These are phyloP conservation scores for Solanum peruvianum DNA, from an alignment of 257 asterid genomes.

Conservation along the genomic window DNA sequence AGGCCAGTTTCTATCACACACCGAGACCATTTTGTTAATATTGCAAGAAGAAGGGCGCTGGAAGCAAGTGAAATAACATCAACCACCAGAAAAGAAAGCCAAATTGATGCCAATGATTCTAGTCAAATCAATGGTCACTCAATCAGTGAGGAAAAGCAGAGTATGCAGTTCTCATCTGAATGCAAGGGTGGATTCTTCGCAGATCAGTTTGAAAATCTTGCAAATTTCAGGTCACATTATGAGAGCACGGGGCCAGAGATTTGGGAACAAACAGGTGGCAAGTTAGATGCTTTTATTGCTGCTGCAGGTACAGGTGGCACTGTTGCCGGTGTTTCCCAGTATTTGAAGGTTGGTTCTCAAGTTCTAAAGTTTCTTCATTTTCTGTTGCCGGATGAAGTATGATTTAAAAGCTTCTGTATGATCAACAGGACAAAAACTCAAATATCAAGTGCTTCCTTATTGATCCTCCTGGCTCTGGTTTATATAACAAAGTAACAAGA, in stretches of 20 bases:
- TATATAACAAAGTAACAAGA: constrained; percentile 90
- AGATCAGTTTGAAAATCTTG: constrained; percentile 91
- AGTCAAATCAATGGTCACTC: constrained; percentile 14
- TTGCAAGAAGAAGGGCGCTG: constrained; percentile 82
- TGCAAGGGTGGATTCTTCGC: constrained; percentile 90
- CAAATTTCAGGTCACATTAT: constrained; percentile 86
- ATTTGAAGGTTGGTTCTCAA: constrained; percentile 56
- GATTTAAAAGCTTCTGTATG: background rate
- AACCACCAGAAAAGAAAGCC: constrained; percentile 12
- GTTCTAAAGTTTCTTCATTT: background rate
- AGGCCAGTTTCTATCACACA: constrained; percentile 94
- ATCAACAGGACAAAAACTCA: constrained; percentile 54
- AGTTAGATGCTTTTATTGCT: constrained; percentile 83
- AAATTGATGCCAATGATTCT: constrained; percentile 4
- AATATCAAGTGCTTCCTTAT: constrained; percentile 68
- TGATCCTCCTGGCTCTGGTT: constrained; percentile 96
- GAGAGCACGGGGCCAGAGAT: constrained; percentile 95
- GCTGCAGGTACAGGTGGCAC: constrained; percentile 99
- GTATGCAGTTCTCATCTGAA: constrained; percentile 11
- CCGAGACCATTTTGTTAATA: constrained; percentile 81
- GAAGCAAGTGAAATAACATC: constrained; percentile 61
- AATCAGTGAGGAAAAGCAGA: constrained; percentile 11
- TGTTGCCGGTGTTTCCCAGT: constrained; percentile 76
- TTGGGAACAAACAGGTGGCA: constrained; percentile 72
- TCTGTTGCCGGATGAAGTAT: background rate